These are phyloP conservation scores for Gossypium bickii DNA, from an alignment of 345 rosid genomes.

Conservation along the genomic window DNA sequence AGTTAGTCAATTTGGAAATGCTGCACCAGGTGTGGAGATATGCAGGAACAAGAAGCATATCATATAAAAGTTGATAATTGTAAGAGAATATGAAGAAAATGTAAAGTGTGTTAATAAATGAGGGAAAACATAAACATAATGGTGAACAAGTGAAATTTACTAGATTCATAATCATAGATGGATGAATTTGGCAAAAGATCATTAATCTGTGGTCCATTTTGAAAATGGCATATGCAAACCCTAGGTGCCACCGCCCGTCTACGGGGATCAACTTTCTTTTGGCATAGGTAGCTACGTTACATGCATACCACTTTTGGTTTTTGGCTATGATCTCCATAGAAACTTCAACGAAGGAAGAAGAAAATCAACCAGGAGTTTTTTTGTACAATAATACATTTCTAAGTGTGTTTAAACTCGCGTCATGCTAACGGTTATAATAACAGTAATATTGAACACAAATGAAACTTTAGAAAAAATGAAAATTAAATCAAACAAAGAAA, in stretches of 20 bases:
- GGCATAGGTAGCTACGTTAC: background rate
- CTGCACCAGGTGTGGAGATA: background rate
- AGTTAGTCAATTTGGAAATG: background rate
- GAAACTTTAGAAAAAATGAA: no score
- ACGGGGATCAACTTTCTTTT: background rate
- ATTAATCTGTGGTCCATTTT: background rate
- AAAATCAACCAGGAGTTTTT: no score
- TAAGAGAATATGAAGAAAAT: background rate
- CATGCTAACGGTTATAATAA: no score
- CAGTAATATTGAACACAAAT: no score
- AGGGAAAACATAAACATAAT: background rate
- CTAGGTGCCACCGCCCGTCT: background rate
- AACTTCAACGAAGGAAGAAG: no score
- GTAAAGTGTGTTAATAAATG: no score
- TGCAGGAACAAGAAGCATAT: background rate
- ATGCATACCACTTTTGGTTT: background rate
- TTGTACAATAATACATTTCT: no score
- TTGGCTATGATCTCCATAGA: background rate
- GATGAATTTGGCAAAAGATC: background rate
- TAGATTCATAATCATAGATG: no score
- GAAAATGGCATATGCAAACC: background rate
- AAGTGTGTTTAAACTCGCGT: no score
- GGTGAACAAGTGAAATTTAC: background rate
- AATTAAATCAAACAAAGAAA: no score
- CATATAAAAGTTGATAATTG: background rate